Base-by-base conservation (phyloP, 345 rosid species). In the Eucalyptus guilfoylei region DNA sequence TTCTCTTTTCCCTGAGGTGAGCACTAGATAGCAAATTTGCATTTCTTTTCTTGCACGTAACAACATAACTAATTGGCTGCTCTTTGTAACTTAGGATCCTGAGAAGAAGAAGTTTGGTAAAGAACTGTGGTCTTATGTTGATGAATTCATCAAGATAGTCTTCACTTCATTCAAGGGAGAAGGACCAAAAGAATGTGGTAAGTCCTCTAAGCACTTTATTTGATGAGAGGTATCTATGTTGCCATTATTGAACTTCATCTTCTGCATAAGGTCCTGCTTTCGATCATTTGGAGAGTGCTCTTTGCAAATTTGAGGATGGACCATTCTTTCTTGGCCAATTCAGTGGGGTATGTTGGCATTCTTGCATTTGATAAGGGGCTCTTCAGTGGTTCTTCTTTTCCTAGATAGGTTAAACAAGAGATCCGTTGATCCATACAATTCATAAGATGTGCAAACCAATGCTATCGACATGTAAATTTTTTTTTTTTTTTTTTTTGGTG, bases 261-360 rank as follows among this genome's bases (percentile, higher is more conserved):
- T 90, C 91, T 91, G 91, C 14, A 72, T 83, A 92, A 97, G 99
- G 91, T 89, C 92, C 97, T 87, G 95, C 91, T 69, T 95, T 97
- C 52, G 96, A 96, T 95, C 90, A 92, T 93, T 90, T 96, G 88
- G 99, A 97, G 93, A 91, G 93, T 88, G 94, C 96, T 90, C 95
- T 96, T 86, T 87, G 91, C 7, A 97, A 93, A 83, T 95, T 94
- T 48, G 94, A 93, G 62, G 62, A 55, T 55, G 62, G 62, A 55
- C 62, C 62, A 55, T 55, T 55, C 62, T 55, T 55, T 55, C 62
- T 55, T 14, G 62, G 62, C 14, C 30, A 55, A 55, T 55, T 24
- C 62, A 55, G 62, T 23, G 62, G 94, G 96, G 99, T 96, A 92
- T 88, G 92, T 76, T 62, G 62, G 54, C 40, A 37, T 49, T 26